Evolutionary conservation across 768 basidiomycete genomes (phyloP).

Genomic region (Termitomyces titanicus): DNA sequence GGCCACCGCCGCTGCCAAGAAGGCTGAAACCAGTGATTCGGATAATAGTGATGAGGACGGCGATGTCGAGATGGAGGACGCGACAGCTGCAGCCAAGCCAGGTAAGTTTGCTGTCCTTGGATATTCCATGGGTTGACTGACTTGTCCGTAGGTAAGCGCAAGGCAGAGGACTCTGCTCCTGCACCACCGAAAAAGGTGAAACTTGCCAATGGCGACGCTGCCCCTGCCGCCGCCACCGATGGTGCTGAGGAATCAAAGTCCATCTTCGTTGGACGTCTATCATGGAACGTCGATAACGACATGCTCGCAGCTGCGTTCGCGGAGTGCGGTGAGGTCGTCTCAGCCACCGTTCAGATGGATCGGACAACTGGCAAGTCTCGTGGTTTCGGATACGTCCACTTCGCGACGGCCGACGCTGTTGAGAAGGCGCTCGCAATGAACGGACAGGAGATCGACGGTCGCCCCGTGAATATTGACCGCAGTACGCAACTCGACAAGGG

Average conservation of each 20-base stretch:
- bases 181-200: conserved; percentile 81
- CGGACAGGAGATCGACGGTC: conserved; percentile 90
- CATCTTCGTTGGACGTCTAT: conserved; percentile 89
- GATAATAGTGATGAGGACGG: conserved; percentile 36
- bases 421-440: conserved; percentile 78
- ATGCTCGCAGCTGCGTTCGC: conserved; percentile 91
- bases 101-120: conserved; percentile 25
- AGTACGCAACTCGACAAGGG: conserved; percentile 59
- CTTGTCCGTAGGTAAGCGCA: conserved; percentile 63
- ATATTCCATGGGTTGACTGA: background rate
- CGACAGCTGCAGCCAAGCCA: conserved; percentile 33
- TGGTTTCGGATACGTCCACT: conserved; percentile 83
- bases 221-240: conserved; percentile 26
- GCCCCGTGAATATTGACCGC: conserved; percentile 82
- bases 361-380: conserved; percentile 79
- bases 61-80: conserved; percentile 54
- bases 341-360: conserved; percentile 86
- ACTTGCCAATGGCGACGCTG: conserved; percentile 54
- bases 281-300: conserved; percentile 97
- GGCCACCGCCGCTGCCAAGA: background rate
- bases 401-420: conserved; percentile 65
- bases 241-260: conserved; percentile 55
- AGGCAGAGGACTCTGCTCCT: conserved; percentile 62
- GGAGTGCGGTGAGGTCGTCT: conserved; percentile 81
- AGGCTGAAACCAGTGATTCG: background rate